Conservation (phyloP, 2,329 filamentous ascomycete genomes). For the Pestalotiopsis sp. region DNA sequence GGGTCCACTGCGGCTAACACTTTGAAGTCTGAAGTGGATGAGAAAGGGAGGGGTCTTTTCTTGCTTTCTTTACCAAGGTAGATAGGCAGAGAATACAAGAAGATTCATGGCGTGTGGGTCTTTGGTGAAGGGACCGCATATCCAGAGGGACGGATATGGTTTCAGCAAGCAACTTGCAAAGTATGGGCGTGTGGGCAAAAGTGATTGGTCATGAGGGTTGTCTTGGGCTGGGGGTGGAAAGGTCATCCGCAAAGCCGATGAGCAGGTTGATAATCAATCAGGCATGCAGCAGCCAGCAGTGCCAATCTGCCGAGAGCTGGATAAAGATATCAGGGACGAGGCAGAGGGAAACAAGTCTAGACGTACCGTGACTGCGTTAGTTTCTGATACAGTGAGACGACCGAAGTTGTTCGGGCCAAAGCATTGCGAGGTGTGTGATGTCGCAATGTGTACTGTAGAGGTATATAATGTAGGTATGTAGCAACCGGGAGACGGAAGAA, state of each 20-base stretch:
- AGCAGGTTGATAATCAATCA: constrained; percentile 19
- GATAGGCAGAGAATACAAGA: not conserved
- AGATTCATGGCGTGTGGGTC: constrained; percentile 27
- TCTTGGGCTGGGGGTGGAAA: constrained; percentile 22
- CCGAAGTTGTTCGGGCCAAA: not conserved
- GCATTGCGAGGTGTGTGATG: constrained; percentile 6
- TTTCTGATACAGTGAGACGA: constrained; percentile 1
- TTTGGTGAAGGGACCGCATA: constrained; percentile 18
- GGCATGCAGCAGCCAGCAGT: constrained; percentile 16
- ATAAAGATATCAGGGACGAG: constrained; percentile 23
- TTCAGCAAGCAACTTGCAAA: constrained; percentile 16
- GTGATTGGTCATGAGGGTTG: constrained; percentile 28
- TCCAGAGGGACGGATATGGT: constrained; percentile 25
- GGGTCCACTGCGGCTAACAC: constrained; percentile 8
- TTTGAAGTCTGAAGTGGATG: not conserved
- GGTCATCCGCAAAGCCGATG: constrained; percentile 35
- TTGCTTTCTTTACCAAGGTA: not conserved
- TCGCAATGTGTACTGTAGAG: constrained; percentile 3
- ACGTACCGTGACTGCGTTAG: constrained; percentile 6
- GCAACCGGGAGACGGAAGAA: constrained; percentile 12
- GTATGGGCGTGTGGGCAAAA: constrained; percentile 17
- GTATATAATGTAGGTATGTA: not conserved
- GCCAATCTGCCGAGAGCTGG: constrained; percentile 30
- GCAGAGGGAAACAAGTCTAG: constrained; percentile 16
- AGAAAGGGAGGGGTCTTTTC: not conserved